These are phyloP conservation scores for Olyra latifolia DNA, from an alignment of 176 grass and related monocot species.

Conservation along the genomic window DNA sequence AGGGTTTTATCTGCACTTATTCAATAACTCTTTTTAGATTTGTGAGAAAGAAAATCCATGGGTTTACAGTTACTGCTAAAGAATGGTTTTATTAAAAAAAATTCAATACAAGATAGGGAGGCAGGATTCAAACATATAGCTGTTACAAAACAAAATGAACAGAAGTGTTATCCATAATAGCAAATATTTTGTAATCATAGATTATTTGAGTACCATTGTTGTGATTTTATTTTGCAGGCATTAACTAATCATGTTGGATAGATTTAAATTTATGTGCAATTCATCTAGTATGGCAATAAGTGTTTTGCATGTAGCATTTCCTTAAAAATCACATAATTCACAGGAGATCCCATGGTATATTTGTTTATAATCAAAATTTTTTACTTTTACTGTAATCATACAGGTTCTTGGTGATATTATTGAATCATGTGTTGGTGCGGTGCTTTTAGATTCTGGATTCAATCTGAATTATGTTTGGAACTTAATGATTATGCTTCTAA, in stretches of 20 bases:
- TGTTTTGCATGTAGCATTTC: conserved; percentile 23
- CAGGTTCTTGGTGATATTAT: conserved; percentile 97
- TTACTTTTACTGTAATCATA: conserved; percentile 26
- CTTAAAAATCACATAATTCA: background rate
- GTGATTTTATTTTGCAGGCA: background rate
- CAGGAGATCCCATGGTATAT: background rate
- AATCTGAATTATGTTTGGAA: conserved; percentile 71
- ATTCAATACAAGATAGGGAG: background rate
- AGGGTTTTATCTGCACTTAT: background rate
- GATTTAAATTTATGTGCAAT: conserved; percentile 11
- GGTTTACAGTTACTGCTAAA: background rate
- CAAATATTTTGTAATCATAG: conserved; percentile 17
- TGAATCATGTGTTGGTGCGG: conserved; percentile 91
- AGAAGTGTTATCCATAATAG: conserved; percentile 8
- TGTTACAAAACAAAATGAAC: background rate
- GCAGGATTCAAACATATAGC: background rate
- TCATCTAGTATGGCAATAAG: background rate
- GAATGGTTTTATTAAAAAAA: conserved; percentile 14
- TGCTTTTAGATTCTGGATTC: conserved; percentile 85
- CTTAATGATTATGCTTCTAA: conserved; percentile 74
- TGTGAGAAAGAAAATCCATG: background rate
- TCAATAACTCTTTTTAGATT: conserved; percentile 16
- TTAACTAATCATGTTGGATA: background rate
- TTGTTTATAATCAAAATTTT: conserved; percentile 40
- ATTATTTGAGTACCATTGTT: background rate